These are phyloP conservation scores for Bertia moriformis DNA, from an alignment of 2,329 filamentous ascomycete species.

Conservation along the genomic window DNA sequence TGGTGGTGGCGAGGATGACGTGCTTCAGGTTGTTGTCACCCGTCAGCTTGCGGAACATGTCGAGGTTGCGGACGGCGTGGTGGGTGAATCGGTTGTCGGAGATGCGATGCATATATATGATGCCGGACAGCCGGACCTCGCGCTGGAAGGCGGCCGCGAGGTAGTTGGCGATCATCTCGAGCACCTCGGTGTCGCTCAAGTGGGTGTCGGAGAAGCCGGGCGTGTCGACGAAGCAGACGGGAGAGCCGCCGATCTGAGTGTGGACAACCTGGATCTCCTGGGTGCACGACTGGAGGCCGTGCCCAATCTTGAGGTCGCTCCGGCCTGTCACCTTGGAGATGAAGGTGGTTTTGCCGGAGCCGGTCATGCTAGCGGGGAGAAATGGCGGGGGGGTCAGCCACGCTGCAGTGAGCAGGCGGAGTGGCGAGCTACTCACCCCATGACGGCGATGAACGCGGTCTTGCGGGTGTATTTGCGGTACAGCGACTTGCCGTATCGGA, in stretches of 20 bases:
- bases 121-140: conserved; percentile 15
- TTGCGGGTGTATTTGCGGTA: no score
- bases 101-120: conserved; percentile 30
- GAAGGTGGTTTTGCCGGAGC: conserved; percentile 14
- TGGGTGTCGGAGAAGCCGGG: conserved; percentile 26
- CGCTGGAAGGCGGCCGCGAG: conserved; percentile 12
- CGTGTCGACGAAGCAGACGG: conserved; percentile 21
- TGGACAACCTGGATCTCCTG: neutral
- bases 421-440: no score
- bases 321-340: conserved; percentile 10
- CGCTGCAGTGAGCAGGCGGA: no score
- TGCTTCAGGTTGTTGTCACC: conserved; percentile 21
- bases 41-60: conserved; percentile 27
- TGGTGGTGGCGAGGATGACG: conserved; percentile 24
- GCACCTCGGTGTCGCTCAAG: conserved; percentile 21
- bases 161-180: conserved; percentile 18
- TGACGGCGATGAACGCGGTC: no score
- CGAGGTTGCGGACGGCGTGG: conserved; percentile 20
- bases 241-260: conserved; percentile 2
- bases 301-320: conserved; percentile 6
- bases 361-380: no score
- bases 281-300: no score
- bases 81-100: conserved; percentile 22
- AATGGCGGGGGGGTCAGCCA: no score
- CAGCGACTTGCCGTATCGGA: no score